Evolutionary conservation across 768 basidiomycete genomes (phyloP).

Genomic region (Psilocybe azurescens): DNA sequence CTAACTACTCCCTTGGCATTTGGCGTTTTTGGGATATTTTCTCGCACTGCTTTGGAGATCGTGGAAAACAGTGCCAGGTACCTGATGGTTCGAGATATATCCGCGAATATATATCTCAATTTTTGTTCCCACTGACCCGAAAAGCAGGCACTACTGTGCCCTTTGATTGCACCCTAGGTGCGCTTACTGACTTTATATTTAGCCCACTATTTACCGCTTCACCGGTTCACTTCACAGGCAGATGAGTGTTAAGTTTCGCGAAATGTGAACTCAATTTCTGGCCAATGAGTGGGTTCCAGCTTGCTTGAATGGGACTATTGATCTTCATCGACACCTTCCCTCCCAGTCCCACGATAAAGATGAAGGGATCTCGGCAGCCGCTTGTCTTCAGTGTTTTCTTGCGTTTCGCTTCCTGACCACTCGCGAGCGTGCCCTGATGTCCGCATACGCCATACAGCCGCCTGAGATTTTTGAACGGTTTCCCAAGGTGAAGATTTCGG

Average conservation of each 20-base stretch:
- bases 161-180: not conserved
- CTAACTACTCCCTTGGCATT: not conserved
- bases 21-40: not conserved
- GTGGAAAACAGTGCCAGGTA: not conserved
- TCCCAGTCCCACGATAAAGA: not conserved
- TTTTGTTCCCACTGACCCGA: not conserved
- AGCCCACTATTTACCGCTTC: constrained; percentile 1
- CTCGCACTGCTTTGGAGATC: not conserved
- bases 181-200: constrained; percentile 3
- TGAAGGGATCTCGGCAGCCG: not conserved
- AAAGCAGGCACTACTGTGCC: not conserved
- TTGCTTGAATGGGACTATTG: constrained; percentile 1
- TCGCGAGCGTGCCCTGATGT: not conserved
- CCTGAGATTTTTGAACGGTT: not conserved
- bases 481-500: not conserved
- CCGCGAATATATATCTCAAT: not conserved
- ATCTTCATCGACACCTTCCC: not conserved
- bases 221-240: constrained; percentile 1
- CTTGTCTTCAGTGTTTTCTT: not conserved
- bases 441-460: not conserved
- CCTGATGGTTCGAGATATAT: not conserved
- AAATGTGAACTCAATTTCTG: constrained; percentile 12
- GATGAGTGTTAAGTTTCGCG: not conserved
- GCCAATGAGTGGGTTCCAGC: constrained; percentile 7
- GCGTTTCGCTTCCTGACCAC: not conserved